Base-by-base conservation (phyloP, 1,284 basidiomycete genomes). In the Fomitopsis betulina region DNA sequence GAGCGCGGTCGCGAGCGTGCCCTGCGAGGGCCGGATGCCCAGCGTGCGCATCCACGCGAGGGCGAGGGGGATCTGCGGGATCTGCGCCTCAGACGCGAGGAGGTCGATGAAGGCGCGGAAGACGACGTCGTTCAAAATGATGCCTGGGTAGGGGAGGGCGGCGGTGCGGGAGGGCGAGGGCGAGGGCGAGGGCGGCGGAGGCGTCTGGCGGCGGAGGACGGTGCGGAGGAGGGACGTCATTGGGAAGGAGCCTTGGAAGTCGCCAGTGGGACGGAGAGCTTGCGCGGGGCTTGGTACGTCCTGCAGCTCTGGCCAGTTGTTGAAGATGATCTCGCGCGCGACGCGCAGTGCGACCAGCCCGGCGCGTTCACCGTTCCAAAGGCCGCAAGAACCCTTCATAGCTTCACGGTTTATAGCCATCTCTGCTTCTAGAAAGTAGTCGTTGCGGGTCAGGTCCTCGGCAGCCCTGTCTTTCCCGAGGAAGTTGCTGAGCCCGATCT, bases 41-140 rank as follows among this genome's bases (percentile, higher is more conserved):
- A 92, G 66, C 21, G 75, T 75, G 2, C 81, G 79, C 91, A 93
- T 93, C 90, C 92, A 94, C 5, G 82, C 85, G 1, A 96, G 73
- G 2, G 79, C 77, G n/a, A 82, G 75, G 0, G 91, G 85, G 37
- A 94, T 86, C 67, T 90, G 85, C 0, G 73, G 68, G 3, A 80
- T 74, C 0, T 76, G 76, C 1, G 71, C 69, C 43, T 79, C 77
- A 4, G 81, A 70, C 0, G 83, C 84, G 12, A 92, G 78, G 1
- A 94, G 76, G 33, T 78, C 69, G 50, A 94, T 78, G 67, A 91
- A 89, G 8, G 84, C 68, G 27, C 82, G 76, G 68, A 86, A 92
- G 13, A 80, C 78, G 19, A 63, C 64, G 47, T 77, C 75, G 43
- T 75, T 75, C 0, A 85, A 85, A 19, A 79, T 61, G 43, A 89